phyloP scores from a whole-genome alignment of 1,139 yeast genomes.

The Debaryomyces psychrophilus region DNA sequence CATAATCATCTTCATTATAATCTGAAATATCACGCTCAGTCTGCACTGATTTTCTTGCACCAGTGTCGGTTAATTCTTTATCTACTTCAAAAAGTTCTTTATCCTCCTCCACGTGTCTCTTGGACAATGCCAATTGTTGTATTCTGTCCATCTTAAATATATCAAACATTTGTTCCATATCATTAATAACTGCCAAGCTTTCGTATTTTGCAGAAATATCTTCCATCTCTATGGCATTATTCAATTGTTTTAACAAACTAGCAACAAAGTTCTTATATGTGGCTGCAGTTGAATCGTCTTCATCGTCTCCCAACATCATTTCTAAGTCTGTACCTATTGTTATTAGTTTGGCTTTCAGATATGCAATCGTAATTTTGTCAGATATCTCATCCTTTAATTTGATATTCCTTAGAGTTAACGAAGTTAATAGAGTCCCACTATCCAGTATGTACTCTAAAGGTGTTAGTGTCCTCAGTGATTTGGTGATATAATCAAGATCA shows the following conservation, averaged over 20 bases:
- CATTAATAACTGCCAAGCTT: conserved; percentile 61
- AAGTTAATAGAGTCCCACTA: conserved; percentile 59
- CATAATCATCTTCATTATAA: conserved; percentile 18
- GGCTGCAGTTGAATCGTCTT: conserved; percentile 38
- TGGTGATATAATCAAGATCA: conserved; percentile 52
- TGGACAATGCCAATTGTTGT: conserved; percentile 20
- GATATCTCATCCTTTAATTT: conserved; percentile 50
- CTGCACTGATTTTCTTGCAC: background rate
- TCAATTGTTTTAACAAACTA: conserved; percentile 53
- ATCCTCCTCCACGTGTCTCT: conserved; percentile 11
- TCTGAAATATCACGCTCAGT: conserved; percentile 12
- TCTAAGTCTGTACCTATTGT: conserved; percentile 60
- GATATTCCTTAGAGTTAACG: conserved; percentile 51
- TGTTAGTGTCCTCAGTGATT: conserved; percentile 41
- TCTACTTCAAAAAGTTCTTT: conserved; percentile 12
- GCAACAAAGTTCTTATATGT: conserved; percentile 56
- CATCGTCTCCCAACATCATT: conserved; percentile 33
- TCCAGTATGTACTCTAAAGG: conserved; percentile 56
- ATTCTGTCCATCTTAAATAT: conserved; percentile 44
- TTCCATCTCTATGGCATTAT: conserved; percentile 50
- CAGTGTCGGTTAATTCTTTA: conserved; percentile 7
- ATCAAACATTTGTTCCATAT: conserved; percentile 66
- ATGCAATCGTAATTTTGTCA: conserved; percentile 55
- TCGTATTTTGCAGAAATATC: conserved; percentile 57
- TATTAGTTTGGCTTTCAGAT: conserved; percentile 58